Evolutionary conservation across 805 yeast genomes (phyloP), one percentile per base, ranked within the genome.

Genomic region (Wickerhamiella nectarea): DNA sequence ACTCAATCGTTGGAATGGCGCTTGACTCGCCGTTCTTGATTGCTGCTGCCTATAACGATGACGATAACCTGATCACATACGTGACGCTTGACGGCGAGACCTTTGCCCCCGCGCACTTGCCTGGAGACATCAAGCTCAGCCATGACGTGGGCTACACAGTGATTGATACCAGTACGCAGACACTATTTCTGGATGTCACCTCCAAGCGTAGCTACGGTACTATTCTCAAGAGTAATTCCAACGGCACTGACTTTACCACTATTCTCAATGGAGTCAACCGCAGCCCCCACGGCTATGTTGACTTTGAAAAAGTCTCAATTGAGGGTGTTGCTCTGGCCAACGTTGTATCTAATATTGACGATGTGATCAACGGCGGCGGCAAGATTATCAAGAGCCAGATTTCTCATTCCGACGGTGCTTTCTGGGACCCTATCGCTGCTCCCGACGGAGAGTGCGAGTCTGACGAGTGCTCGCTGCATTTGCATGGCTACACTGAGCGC

Each of bases 401-500:
- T 44, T 75, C 96, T 0, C 84, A 78, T 56, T 85, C 85, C 59
- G 96, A 91, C 60, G 98, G 95, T 45, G 83, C 89, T 3, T 78
- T 79, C 48, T 89, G 97, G 96, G 60, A 68, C 4, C 75, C 66
- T 47, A 52, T 91, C 15, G 56, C 60, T 1, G 89, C 96, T 4
- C 96, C 96, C 5, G 46, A 62, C 1, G 65, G 60, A 12, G 84
- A 82, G 55, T 86, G 95, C 56, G 61, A 65, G 9, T 46, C 48
- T 19, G 70, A 69, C 1, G 68, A 74, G 38, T 89, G 96, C 53
- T 77, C 94, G 0, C 70, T 89, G 53, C 80, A 89, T 57, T 61
- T 89, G 38, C 96, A 86, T 58, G 93, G 97, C 0, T 87, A 72
- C 59, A 87, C 96, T 1, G 96, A 89, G 59, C 70, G 95, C 50